Percentiles rank a stretch among this genome's conserved stretches.
Conservation (phyloP, 805 yeast genomes). For the Suhomyces prunicola region DNA sequence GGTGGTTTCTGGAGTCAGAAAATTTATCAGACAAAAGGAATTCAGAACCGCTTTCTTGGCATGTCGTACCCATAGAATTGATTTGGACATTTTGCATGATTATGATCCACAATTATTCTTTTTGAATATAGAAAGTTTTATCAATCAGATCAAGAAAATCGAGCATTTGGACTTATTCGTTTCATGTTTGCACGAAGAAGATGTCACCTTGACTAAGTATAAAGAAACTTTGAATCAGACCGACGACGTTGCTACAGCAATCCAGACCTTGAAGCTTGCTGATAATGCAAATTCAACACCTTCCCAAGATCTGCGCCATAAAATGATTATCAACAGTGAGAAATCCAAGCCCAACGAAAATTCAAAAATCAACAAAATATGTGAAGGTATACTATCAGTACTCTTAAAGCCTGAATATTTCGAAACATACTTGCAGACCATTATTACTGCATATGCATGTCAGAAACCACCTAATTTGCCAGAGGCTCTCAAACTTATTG, state of each 20-base stretch:
- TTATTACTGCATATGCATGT: constrained; percentile 89
- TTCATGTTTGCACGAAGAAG: constrained; percentile 81
- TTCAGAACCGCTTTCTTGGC: constrained; percentile 74
- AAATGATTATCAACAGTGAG: constrained; percentile 39
- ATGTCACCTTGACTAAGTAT: constrained; percentile 79
- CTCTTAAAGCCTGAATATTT: constrained; percentile 51
- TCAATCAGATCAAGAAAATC: constrained; percentile 64
- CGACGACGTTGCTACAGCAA: constrained; percentile 9
- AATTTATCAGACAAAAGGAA: constrained; percentile 52
- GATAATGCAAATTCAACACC: constrained; percentile 20
- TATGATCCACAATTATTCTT: constrained; percentile 71
- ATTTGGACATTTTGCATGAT: constrained; percentile 85
- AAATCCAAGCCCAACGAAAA: constrained; percentile 33
- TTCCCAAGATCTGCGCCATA: constrained; percentile 21
- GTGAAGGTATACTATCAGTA: constrained; percentile 64
- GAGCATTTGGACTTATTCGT: constrained; percentile 84
- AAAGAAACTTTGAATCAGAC: constrained; percentile 55
- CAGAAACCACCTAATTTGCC: constrained; percentile 81
- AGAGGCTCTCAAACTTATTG: constrained; percentile 67
- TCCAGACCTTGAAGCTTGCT: constrained; percentile 12
- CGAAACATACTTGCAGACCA: constrained; percentile 64
- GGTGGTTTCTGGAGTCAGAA: constrained; percentile 81
- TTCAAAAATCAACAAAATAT: constrained; percentile 72
- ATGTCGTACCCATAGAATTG: constrained; percentile 89
- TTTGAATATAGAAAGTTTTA: constrained; percentile 60